A percentile compares a stretch with the other conserved stretches of the same genome.
phyloP scores from a whole-genome alignment of 2,329 filamentous ascomycete genomes.

The Gnomoniopsis smithogilvyi region DNA sequence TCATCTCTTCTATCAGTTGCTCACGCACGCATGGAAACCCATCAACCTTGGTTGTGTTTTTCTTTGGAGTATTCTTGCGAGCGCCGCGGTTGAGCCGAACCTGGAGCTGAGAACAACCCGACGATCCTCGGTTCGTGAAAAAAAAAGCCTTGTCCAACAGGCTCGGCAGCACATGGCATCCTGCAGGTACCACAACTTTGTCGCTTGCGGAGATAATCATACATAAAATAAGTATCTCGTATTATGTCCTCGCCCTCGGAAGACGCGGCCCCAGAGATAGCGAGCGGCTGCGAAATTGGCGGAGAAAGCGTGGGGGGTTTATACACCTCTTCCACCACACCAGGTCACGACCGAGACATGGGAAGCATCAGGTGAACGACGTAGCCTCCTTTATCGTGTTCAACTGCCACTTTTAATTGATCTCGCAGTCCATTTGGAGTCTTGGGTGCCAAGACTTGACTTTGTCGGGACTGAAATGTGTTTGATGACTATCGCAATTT shows the following conservation, averaged over 20 bases:
- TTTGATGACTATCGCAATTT: not conserved
- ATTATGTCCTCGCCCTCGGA: not conserved
- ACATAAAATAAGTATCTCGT: not conserved
- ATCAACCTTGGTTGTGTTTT: no score
- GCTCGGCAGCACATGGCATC: not conserved
- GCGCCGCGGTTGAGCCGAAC: no score
- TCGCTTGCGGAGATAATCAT: not conserved
- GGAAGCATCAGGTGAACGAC: not conserved
- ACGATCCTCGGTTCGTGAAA: not conserved
- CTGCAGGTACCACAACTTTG: not conserved
- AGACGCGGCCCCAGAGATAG: conserved; percentile 4
- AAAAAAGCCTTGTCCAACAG: not conserved
- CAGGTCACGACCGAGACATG: not conserved
- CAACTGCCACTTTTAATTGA: not conserved
- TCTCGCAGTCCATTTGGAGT: not conserved
- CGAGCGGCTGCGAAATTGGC: conserved; percentile 3
- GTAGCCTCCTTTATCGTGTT: not conserved
- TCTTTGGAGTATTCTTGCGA: no score
- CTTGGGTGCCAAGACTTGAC: not conserved
- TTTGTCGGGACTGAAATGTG: not conserved
- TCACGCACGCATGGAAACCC: not conserved
- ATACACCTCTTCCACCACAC: not conserved
- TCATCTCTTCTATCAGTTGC: not conserved
- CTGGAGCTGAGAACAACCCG: no score
- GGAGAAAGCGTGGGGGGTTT: not conserved